Conservation (phyloP, 2,329 filamentous ascomycete species). For the Talaromyces sp. region DNA sequence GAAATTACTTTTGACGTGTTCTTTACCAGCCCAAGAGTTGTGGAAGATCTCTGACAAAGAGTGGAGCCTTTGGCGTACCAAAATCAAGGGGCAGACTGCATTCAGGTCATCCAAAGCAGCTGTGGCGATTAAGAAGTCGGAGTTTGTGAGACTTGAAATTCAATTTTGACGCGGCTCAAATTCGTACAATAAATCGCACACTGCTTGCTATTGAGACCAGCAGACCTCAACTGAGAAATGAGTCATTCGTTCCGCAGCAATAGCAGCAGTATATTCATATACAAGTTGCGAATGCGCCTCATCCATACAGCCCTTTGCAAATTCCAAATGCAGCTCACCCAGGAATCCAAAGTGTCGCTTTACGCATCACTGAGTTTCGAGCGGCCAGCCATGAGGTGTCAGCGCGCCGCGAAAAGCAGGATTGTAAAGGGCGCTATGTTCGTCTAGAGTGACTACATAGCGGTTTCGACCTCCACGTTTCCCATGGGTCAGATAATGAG, state of each 20-base stretch:
- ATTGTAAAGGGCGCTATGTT: neutral
- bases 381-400: neutral
- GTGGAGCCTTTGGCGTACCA: neutral
- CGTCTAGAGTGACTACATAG: conserved; percentile 4
- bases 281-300: neutral
- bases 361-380: neutral
- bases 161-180: neutral
- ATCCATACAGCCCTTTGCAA: neutral
- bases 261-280: neutral
- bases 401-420: neutral
- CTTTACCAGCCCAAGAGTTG: neutral
- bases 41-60: neutral
- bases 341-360: neutral
- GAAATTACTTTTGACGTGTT: neutral
- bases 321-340: neutral
- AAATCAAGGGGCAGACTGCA: neutral
- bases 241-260: neutral
- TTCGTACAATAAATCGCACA: neutral
- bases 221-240: neutral
- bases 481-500: conserved; percentile 2
- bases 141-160: neutral
- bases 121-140: neutral
- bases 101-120: neutral
- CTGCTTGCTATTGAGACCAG: neutral
- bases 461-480: conserved; percentile 3